Base-by-base conservation (phyloP, 2,329 filamentous ascomycete species). In the Diaporthe humulicola region DNA sequence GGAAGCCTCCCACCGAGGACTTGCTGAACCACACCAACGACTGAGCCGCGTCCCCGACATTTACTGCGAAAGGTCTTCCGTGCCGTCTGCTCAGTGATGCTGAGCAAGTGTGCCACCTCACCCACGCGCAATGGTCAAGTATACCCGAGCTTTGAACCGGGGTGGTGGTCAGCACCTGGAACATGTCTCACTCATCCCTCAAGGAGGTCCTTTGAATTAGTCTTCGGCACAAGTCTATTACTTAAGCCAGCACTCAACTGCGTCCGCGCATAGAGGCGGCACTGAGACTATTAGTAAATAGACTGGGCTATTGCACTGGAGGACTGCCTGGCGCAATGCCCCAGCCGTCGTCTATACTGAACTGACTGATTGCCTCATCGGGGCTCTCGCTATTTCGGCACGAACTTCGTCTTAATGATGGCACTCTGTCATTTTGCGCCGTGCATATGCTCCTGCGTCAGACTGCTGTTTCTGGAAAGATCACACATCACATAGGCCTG, bases 161-260 rank as follows among this genome's bases (percentile, higher is more conserved):
- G n/a, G 64, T 69, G 64, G 64, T 69, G 64, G 64, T 69, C 64
- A 69, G 64, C 64, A 54, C 28, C 22, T 40, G 48, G 48, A 40
- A 54, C 64, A 69, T 69, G 64, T 69, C 64, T 69, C 64, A 69
- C 64, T 30, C 48, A 45, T 48, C 60, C 40, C 14, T 12, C 25
- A 48, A 38, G 48, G 30, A 36, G 33, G 8, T 28, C 54, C 33
- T 28, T 40, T 28, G 64, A 33, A 22, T 28, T 40, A 40, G 38
- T 40, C 17, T 52, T 22, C 48, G 15, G 64, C 33, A 25, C 64
- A 28, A 9, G 64, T 25, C 48, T 30, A 45, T 69, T 52, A 69
- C 45, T 38, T 36, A 52, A 67, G 45, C 45, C 64, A 38, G 33
- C 30, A 28, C 30, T 33, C n/a, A 38, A 54, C 30, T 12, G 33